A percentile compares a stretch with the other conserved stretches of the same genome.
Evolutionary conservation across 2,329 filamentous ascomycete genomes (phyloP).

Genomic region (Aspergillus phoenicis): DNA sequence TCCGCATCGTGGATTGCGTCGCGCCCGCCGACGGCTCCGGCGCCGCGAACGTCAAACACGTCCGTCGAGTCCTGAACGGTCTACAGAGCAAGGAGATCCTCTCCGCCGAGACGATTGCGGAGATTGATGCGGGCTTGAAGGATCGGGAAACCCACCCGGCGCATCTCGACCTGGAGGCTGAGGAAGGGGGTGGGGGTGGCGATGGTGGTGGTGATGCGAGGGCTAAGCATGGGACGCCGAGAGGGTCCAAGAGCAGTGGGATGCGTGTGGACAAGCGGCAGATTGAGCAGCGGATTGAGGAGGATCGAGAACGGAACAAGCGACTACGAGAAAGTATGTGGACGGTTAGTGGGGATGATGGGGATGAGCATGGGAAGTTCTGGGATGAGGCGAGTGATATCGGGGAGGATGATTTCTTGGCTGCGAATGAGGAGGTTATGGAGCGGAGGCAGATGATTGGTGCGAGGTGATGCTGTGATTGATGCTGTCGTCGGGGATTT

Average conservation of each 20-base stretch:
- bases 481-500: background rate
- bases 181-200: slow-evolving; percentile 16
- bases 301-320: slow-evolving; percentile 95
- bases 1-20: slow-evolving; percentile 88
- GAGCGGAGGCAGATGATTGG: slow-evolving; percentile 54
- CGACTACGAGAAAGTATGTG: slow-evolving; percentile 87
- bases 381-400: slow-evolving; percentile 88
- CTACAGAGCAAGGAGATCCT: slow-evolving; percentile 73
- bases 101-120: slow-evolving; percentile 69
- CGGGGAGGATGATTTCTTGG: slow-evolving; percentile 80
- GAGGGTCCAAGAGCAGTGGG: slow-evolving; percentile 38
- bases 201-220: slow-evolving; percentile 24
- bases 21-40: slow-evolving; percentile 84
- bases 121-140: slow-evolving; percentile 82
- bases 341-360: slow-evolving; percentile 70
- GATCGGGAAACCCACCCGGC: slow-evolving; percentile 70
- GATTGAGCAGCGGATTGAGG: slow-evolving; percentile 94
- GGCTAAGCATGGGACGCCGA: slow-evolving; percentile 33
- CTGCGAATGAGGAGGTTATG: slow-evolving; percentile 72
- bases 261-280: slow-evolving; percentile 76
- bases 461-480: slow-evolving; percentile 15
- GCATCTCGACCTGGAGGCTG: slow-evolving; percentile 52
- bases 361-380: slow-evolving; percentile 75
- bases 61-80: slow-evolving; percentile 74
- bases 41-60: slow-evolving; percentile 90